Base-by-base conservation (phyloP, 768 basidiomycete genomes). In the Tremella yokohamensis region DNA sequence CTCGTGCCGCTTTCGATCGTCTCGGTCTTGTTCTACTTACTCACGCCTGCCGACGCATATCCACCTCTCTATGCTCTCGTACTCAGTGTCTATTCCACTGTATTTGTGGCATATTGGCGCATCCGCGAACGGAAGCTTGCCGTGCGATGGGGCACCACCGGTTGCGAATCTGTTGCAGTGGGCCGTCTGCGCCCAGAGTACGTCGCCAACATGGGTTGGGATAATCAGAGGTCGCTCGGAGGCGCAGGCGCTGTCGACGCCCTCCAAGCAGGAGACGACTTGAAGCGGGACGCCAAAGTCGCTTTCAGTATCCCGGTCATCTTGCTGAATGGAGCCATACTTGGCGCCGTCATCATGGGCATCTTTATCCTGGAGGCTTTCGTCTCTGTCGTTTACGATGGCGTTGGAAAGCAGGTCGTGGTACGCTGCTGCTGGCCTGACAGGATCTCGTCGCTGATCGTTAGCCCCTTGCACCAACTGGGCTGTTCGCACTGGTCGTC, bases 101-200 rank as follows among this genome's bases (percentile, higher is more conserved):
- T 82, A 18, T 94, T 93, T 68, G 87, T 93, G 60, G 92, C 97
- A 75, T 87, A 85, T 80, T 99, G 94, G 94, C 83, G 88, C 25
- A 82, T 96, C 38, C 84, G 84, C 57, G 89, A 98, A 76, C 84
- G 87, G 16, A 84, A 86, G 40, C 79, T 94, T n/a, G 84, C 89
- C 1, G 82, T 91, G 48, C 81, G 84, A 26, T 93, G 89, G 81
- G 87, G 88, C 3, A 89, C 87, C 0, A 49, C 45, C 24, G 72
- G 72, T 6, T 83, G 84, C 24, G 88, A 87, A 19, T 84, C 60
- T 8, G 66, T 73, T 16, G 66, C 69, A 13, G 72, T 72, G 11
- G 61, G 69, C 25, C 56, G 64, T 18, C 55, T 76, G 0, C 53
- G 73, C 48, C 66, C 72, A 11, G 69, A 73, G 52, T 77, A 71